Base-by-base conservation (phyloP, 192 early-diverging fungal genomes). In the Jimgerdemannia flammicorona region DNA sequence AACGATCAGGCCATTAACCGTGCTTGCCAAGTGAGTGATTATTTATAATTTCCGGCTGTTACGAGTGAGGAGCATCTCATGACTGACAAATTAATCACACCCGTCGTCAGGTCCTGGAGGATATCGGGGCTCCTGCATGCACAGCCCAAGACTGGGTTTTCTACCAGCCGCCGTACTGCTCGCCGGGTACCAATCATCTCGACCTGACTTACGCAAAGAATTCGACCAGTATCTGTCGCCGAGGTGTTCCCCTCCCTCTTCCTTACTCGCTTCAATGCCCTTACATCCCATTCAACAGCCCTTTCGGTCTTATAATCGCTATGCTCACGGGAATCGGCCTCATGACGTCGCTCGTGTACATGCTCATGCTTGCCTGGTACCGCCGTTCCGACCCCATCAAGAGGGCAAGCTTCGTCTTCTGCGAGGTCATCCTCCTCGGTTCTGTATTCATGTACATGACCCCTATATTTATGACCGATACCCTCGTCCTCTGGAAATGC, bases 391-490 rank as follows among this genome's bases (percentile, higher is more conserved):
- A 64, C 3, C 64, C 67, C 4, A 64, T 73, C 9, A 73, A 73
- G 44, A 64, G 41, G 7, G 72, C 72, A 40, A 73, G 72, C 64
- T 73, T 73, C 44, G 64, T 64, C 2, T 73, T 73, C 4, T 73
- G 72, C 10, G 72, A 73, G 19, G 42, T 54, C 3, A 66, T 73
- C 44, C 72, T 73, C 42, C 20, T 73, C 67, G 72, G 72, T 2
- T 73, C 72, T 3, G 9, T 73, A 42, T 73, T 73, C 39, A 73
- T 73, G 10, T 73, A 73, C 18, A 67, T 66, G 43, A 73, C 72
- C 1, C 40, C 67, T 17, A 41, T 67, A 39, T 65, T 73, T 17
- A 41, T 73, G 3, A 66, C 72, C 14, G 72, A 66, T 18, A 49
- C 63, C 44, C 20, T 43, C 0, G 44, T 18, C 67, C 63, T 64